phyloP scores from a whole-genome alignment of 1,284 basidiomycete genomes.

The Cystobasidium sp. region DNA sequence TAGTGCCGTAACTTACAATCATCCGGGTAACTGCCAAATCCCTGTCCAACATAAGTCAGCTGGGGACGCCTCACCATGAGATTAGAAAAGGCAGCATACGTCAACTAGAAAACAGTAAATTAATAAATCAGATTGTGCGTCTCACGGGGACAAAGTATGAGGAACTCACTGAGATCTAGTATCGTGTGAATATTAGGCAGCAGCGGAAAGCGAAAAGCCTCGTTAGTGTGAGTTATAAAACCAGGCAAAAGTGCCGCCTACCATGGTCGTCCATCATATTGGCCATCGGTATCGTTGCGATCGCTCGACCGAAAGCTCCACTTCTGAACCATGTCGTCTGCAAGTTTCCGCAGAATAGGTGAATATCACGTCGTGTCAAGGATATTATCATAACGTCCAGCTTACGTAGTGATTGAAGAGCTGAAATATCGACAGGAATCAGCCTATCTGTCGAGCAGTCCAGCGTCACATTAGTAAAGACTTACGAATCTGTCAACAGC shows the following conservation, averaged over 20 bases:
- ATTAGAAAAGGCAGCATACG: background rate
- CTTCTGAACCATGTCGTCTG: slow-evolving; percentile 67
- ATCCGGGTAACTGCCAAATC: slow-evolving; percentile 72
- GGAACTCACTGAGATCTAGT: slow-evolving; percentile 20
- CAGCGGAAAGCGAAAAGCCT: background rate
- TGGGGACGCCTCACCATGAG: background rate
- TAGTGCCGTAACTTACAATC: slow-evolving; percentile 61
- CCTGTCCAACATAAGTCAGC: slow-evolving; percentile 47
- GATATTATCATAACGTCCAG: background rate
- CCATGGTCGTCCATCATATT: slow-evolving; percentile 68
- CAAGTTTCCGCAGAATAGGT: background rate
- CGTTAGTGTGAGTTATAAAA: background rate
- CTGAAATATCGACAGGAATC: background rate
- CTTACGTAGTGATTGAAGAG: slow-evolving; percentile 78
- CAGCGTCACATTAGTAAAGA: background rate
- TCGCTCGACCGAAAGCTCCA: slow-evolving; percentile 89
- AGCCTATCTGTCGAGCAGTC: background rate
- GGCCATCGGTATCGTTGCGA: slow-evolving; percentile 78
- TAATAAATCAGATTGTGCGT: background rate
- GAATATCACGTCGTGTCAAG: background rate
- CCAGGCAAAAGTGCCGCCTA: background rate
- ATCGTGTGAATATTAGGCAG: background rate
- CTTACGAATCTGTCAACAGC: slow-evolving; percentile 75
- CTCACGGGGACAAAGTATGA: background rate
- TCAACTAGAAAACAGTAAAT: slow-evolving; percentile 12